Percentiles rank a stretch among this genome's conserved stretches.
Evolutionary conservation across 2,329 filamentous ascomycete genomes (phyloP).

Genomic region (Apiospora malaysiana): DNA sequence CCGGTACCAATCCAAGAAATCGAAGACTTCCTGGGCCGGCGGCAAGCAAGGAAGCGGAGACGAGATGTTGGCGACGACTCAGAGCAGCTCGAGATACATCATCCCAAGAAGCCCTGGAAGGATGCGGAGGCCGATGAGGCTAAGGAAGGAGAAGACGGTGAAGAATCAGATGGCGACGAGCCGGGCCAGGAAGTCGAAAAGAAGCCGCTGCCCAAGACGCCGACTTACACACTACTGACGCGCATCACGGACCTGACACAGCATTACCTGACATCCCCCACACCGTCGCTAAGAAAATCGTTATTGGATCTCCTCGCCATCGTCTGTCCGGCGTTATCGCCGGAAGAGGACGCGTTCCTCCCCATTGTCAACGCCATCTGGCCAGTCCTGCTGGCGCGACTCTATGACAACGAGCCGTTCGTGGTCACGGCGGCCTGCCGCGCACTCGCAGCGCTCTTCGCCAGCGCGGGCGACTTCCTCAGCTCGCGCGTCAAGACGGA

Average conservation of each 20-base stretch:
- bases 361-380: conserved; percentile 90
- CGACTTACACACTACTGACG: conserved; percentile 80
- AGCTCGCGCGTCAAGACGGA: conserved; percentile 74
- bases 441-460: conserved; percentile 72
- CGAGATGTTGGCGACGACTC: conserved; percentile 41
- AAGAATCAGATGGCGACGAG: conserved; percentile 45
- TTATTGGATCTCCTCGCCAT: conserved; percentile 79
- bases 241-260: conserved; percentile 85
- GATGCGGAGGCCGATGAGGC: conserved; percentile 34
- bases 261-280: conserved; percentile 87
- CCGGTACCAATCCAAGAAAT: conserved; percentile 51
- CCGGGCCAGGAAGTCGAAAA: conserved; percentile 47
- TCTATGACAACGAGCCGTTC: conserved; percentile 71
- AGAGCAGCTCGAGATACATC: conserved; percentile 28
- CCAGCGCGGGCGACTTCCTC: conserved; percentile 81
- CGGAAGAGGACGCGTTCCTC: conserved; percentile 82
- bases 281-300: conserved; percentile 76
- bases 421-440: conserved; percentile 74
- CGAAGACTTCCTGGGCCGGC: conserved; percentile 67
- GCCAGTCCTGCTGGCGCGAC: conserved; percentile 76
- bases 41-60: conserved; percentile 50
- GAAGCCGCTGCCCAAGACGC: conserved; percentile 70
- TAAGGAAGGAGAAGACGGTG: conserved; percentile 34
- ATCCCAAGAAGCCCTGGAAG: conserved; percentile 46
- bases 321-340: conserved; percentile 73